These are phyloP conservation scores for Chrysophaeum taylorii DNA, from an alignment of 352 stramenopile species.

Conservation along the genomic window DNA sequence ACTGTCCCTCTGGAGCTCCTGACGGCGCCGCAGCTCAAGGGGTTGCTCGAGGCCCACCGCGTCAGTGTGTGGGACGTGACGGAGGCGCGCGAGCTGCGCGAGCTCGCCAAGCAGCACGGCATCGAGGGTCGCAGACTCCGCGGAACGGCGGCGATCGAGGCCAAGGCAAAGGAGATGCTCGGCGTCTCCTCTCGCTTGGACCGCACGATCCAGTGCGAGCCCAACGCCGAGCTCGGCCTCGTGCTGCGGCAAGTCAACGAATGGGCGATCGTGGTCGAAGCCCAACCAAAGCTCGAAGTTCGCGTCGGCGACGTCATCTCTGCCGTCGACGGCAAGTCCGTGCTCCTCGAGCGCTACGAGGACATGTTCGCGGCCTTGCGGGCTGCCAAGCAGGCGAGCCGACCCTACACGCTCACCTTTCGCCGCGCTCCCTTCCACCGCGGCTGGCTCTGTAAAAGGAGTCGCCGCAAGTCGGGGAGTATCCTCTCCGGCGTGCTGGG, in stretches of 20 bases:
- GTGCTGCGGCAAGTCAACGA: background rate
- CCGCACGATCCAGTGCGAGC: background rate
- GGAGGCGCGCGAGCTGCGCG: background rate
- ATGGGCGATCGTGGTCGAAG: background rate
- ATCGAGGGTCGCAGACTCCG: background rate
- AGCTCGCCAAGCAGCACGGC: background rate
- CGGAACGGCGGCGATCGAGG: background rate
- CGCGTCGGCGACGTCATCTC: background rate
- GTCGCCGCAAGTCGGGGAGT: background rate
- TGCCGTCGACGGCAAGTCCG: background rate
- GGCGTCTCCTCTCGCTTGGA: background rate
- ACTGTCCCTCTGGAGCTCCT: too few species aligned
- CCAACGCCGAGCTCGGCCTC: background rate
- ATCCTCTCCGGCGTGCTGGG: background rate
- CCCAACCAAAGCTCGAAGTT: background rate
- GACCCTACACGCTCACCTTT: constrained; percentile 6
- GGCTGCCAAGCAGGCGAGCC: too few species aligned
- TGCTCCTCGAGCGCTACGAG: background rate
- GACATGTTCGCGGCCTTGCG: too few species aligned
- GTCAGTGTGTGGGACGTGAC: background rate
- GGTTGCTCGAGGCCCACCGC: background rate
- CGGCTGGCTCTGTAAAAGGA: background rate
- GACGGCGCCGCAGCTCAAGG: too few species aligned
- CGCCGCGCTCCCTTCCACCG: constrained; percentile 3
- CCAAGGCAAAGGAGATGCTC: background rate